phyloP scores from a whole-genome alignment of 768 basidiomycete species.

The Pleurotus salmoneostramineus region DNA sequence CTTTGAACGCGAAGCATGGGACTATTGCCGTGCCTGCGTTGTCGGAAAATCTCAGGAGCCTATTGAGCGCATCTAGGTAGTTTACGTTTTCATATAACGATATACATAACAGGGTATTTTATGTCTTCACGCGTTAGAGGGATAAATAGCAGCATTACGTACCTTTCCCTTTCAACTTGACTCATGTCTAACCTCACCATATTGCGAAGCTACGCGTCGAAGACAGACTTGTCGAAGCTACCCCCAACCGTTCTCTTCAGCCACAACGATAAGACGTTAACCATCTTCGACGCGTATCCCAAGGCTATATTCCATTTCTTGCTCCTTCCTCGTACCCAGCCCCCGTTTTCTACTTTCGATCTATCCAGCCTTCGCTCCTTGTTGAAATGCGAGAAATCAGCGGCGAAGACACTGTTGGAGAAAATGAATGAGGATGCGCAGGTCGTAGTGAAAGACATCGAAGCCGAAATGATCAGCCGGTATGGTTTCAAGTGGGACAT shows the following conservation, averaged over 20 bases:
- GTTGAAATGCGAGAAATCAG: constrained; percentile 46
- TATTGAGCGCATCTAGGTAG: constrained; percentile 44
- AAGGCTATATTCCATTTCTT: constrained; percentile 90
- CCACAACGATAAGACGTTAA: constrained; percentile 50
- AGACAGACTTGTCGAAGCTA: constrained; percentile 40
- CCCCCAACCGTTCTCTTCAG: constrained; percentile 61
- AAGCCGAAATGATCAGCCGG: constrained; percentile 74
- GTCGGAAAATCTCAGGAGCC: constrained; percentile 59
- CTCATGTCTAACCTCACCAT: constrained; percentile 48
- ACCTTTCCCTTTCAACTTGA: neutral
- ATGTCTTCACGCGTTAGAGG: neutral
- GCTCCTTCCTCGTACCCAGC: constrained; percentile 63
- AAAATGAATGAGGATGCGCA: constrained; percentile 55
- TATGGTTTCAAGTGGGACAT: constrained; percentile 76
- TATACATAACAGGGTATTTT: neutral
- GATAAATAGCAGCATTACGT: neutral
- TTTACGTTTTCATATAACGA: neutral
- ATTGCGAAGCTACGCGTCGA: constrained; percentile 58
- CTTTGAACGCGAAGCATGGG: constrained; percentile 18
- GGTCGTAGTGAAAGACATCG: constrained; percentile 53
- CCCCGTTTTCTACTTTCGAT: constrained; percentile 24
- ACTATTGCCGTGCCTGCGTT: constrained; percentile 42
- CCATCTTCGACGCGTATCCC: constrained; percentile 72
- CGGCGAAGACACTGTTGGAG: constrained; percentile 50
- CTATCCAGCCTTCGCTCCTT: constrained; percentile 56